These are phyloP conservation scores for Adansonia rubrostipa DNA, from an alignment of 441 rosid species.

Conservation along the genomic window DNA sequence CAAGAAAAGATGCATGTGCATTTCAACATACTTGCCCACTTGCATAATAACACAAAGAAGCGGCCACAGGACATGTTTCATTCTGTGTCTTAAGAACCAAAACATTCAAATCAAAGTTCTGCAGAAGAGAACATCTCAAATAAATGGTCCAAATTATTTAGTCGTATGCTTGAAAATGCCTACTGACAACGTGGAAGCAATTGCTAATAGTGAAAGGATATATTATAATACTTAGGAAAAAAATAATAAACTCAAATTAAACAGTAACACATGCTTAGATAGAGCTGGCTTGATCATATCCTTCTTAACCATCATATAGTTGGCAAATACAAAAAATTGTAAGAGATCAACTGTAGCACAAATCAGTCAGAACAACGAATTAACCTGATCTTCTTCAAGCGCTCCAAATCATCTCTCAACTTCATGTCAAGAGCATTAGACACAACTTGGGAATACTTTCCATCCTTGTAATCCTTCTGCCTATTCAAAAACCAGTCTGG, in stretches of 20 bases:
- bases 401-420: slow-evolving; percentile 15
- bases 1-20: not conserved
- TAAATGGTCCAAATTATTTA: too few relatives aligned
- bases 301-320: too few relatives aligned
- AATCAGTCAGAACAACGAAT: not conserved
- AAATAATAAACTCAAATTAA: not conserved
- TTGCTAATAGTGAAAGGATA: not conserved
- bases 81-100: not conserved
- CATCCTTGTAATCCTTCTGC: slow-evolving; percentile 16
- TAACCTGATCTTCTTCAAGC: slow-evolving; percentile 66
- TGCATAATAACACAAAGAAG: not conserved
- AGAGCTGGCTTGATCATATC: not conserved
- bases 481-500: slow-evolving; percentile 76
- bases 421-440: slow-evolving; percentile 8
- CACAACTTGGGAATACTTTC: slow-evolving; percentile 12
- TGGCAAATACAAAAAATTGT: too few relatives aligned
- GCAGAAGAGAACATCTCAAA: too few relatives aligned
- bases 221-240: not conserved
- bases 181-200: not conserved
- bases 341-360: not conserved
- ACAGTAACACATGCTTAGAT: not conserved
- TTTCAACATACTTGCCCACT: not conserved
- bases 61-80: not conserved
- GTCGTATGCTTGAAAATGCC: not conserved
- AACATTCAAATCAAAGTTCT: too few relatives aligned